phyloP scores from a whole-genome alignment of 495 filamentous ascomycete genomes.

The Penicillium antarcticum region DNA sequence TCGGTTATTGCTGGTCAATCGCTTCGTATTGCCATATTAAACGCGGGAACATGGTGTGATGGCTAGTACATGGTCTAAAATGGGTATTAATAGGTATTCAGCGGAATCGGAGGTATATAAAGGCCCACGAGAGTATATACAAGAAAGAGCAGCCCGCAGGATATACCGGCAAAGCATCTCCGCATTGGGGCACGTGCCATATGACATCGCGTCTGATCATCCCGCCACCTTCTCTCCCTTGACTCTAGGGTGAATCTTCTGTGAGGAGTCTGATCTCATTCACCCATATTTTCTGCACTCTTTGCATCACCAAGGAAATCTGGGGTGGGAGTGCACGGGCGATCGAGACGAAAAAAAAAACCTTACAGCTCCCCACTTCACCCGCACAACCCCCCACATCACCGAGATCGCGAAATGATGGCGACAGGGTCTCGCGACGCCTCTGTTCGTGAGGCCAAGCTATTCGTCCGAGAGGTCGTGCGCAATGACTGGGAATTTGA shows the following conservation, averaged over 20 bases:
- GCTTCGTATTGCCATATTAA: not conserved
- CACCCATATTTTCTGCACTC: not conserved
- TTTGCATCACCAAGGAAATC: no score
- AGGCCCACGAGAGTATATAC: not conserved
- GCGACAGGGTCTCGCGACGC: conserved; percentile 35
- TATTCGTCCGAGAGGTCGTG: conserved; percentile 39
- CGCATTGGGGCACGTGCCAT: conserved; percentile 7
- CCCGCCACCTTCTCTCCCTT: not conserved
- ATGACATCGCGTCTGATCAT: conserved; percentile 6
- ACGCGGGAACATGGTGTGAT: no score
- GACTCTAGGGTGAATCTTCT: no score
- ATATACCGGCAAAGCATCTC: not conserved
- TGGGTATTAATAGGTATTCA: not conserved
- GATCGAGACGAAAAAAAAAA: conserved; percentile 1
- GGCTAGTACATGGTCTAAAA: no score
- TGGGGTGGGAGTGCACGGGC: not conserved
- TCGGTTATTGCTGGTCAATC: not conserved
- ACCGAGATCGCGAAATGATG: conserved; percentile 13
- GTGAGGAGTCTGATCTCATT: no score
- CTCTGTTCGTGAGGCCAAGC: conserved; percentile 42
- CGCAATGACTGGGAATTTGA: conserved; percentile 45
- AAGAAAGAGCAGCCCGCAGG: no score
- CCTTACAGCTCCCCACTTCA: conserved; percentile 6
- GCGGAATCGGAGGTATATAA: not conserved
- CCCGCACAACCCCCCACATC: conserved; percentile 1